Conservation (phyloP, 306 rosid species). For the Cicer yamashitae region DNA sequence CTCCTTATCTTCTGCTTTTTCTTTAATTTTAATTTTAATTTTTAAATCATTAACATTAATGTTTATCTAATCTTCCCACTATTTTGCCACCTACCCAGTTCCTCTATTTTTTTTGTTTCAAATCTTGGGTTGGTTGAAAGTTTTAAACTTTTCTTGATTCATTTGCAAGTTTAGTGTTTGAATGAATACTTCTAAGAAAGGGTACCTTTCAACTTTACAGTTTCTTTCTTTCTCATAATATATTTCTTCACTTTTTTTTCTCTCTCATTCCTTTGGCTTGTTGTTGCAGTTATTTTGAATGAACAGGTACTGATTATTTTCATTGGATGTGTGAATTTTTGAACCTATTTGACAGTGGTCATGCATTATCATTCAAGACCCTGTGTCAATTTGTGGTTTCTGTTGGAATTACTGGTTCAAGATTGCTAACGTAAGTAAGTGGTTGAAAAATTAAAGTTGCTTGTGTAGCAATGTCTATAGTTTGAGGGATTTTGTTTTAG, state of each 20-base stretch:
- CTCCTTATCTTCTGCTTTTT: conserved; percentile 36
- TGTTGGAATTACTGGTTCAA: conserved; percentile 14
- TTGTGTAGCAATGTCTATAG: conserved; percentile 1
- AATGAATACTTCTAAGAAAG: conserved; percentile 43
- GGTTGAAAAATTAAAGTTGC: conserved; percentile 10
- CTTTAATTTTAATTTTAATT: neutral
- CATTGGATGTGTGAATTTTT: conserved; percentile 43
- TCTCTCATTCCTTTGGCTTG: conserved; percentile 6
- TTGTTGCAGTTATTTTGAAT: conserved; percentile 42
- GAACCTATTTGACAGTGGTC: conserved; percentile 33
- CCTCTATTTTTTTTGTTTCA: conserved; percentile 22
- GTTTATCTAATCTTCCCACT: conserved; percentile 40
- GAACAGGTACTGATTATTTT: conserved; percentile 42
- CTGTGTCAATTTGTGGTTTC: conserved; percentile 35
- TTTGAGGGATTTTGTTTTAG: conserved; percentile 41
- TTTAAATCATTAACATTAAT: neutral
- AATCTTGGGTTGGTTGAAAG: conserved; percentile 44
- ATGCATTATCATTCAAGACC: conserved; percentile 37
- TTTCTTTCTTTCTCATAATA: conserved; percentile 25
- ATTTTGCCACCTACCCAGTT: conserved; percentile 42
- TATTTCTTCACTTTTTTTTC: conserved; percentile 13
- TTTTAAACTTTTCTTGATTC: conserved; percentile 40
- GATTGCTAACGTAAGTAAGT: conserved; percentile 47
- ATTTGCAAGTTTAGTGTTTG: conserved; percentile 41
- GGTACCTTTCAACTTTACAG: conserved; percentile 42